These are phyloP conservation scores for Pseudogymnoascus sp. DNA, from an alignment of 2,329 filamentous ascomycete species.

Conservation along the genomic window DNA sequence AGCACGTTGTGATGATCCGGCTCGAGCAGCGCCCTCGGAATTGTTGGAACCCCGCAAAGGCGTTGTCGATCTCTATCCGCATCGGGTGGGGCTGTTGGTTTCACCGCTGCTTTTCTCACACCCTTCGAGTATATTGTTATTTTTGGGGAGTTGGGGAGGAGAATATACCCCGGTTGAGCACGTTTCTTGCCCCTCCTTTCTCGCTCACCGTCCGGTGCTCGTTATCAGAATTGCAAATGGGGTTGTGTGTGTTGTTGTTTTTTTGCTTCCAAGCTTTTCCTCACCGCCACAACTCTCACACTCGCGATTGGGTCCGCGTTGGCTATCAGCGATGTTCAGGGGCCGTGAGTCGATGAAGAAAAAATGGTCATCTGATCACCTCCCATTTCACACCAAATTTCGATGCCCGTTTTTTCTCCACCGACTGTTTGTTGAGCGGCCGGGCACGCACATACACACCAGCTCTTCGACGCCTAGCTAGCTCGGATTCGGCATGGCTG, in stretches of 20 bases:
- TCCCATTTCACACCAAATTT: not conserved
- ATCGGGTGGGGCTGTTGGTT: not conserved
- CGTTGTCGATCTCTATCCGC: not conserved
- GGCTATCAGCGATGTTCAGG: not conserved
- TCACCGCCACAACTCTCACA: not conserved
- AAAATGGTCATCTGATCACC: conserved; percentile 1
- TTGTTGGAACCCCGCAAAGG: not conserved
- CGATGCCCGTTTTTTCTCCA: not conserved
- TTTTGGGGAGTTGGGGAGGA: not conserved
- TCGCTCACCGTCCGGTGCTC: not conserved
- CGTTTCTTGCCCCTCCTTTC: not conserved
- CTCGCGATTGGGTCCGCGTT: not conserved
- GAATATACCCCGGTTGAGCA: not conserved
- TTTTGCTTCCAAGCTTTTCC: not conserved
- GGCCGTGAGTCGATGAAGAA: not conserved
- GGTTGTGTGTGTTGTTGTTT: not conserved
- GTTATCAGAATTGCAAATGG: not conserved
- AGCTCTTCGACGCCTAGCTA: not conserved
- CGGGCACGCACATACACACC: not conserved
- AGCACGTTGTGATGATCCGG: conserved; percentile 4
- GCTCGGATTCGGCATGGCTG: not conserved
- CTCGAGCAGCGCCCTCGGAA: not conserved
- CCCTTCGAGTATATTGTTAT: not conserved
- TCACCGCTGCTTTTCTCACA: not conserved
- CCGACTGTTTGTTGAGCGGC: not conserved